Evolutionary conservation across 805 yeast species (phyloP).

Genomic region (Wickerhamiella alocasiicola): DNA sequence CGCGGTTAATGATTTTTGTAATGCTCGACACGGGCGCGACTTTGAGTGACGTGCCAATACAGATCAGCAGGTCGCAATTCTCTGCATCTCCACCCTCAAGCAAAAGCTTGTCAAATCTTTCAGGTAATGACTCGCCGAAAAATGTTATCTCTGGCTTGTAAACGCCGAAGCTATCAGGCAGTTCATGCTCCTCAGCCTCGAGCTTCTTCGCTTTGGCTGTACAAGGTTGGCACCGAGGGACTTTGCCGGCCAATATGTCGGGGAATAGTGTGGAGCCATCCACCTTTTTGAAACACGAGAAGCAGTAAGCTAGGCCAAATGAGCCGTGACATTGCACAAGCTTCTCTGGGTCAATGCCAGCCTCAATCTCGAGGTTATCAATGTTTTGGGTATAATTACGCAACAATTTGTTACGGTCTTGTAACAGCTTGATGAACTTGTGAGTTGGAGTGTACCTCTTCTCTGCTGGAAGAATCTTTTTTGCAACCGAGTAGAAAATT

Average conservation of each 20-base stretch:
- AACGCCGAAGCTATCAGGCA: constrained; percentile 49
- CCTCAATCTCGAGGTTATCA: constrained; percentile 73
- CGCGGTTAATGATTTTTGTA: constrained; percentile 56
- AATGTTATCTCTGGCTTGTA: constrained; percentile 89
- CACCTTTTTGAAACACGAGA: constrained; percentile 55
- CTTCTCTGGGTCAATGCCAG: constrained; percentile 54
- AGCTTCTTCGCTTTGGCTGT: constrained; percentile 28
- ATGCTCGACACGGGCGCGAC: constrained; percentile 88
- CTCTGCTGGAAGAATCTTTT: constrained; percentile 63
- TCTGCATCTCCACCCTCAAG: constrained; percentile 39
- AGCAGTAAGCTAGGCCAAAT: constrained; percentile 76
- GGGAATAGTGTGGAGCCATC: constrained; percentile 54
- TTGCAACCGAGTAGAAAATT: constrained; percentile 77
- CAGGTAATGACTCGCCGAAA: constrained; percentile 76
- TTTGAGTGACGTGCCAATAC: constrained; percentile 83
- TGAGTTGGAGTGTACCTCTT: constrained; percentile 58
- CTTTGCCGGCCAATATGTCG: constrained; percentile 42
- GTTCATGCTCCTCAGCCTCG: constrained; percentile 25
- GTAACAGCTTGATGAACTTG: constrained; percentile 58
- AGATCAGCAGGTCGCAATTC: constrained; percentile 64
- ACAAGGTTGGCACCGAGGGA: constrained; percentile 68
- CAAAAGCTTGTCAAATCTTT: constrained; percentile 44
- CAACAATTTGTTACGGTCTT: constrained; percentile 62
- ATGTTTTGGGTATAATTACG: constrained; percentile 87
- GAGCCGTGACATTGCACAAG: constrained; percentile 88